Evolutionary conservation across 805 yeast species (phyloP), one percentile per base, ranked within the genome.

Genomic region (Wickerhamiella sergipiensis): DNA sequence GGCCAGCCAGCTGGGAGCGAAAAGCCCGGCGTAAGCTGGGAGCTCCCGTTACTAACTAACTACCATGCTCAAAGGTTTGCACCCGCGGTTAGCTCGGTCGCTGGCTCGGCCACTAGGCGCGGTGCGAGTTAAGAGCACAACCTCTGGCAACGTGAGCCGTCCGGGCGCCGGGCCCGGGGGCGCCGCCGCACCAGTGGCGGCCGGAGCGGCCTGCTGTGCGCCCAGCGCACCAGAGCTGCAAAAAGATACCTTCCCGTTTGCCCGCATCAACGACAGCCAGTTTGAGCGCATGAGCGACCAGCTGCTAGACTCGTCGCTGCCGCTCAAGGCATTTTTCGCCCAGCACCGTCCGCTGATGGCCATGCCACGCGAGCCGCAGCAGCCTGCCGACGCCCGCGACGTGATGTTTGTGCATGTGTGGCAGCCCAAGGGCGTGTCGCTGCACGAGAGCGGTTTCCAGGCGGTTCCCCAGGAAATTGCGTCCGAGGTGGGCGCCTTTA

Each of bases 311-410:
- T 48, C 52, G 50, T 51, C 60, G 8, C 57, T 63, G 19, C 61
- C 65, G 23, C 55, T 59, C 21, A 73, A 71, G 43, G 71, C 75
- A 2, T 59, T 74, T 39, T 70, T 72, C 56, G 74, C 76, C 12
- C 74, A 76, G 13, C 71, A 71, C 55, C 66, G 71, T 36, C 77
- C 77, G 1, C 58, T 74, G 39, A 57, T 73, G 53, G 72, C 74
- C 12, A 66, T 70, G 50, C 63, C 66, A 13, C 57, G 19, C 39
- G 46, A 33, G 56, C 59, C 6, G 43, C 46, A 3, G 36, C 12
- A 49, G 36, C 31, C 52, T 46, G 26, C 42, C 36, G 53, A 53
- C 10, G 42, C 19, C 19, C 53, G 53, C 22, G 63, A 61, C 24
- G 66, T 68, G 1, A 53, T 52, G 52, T 58, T 56, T 54, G 62